Conservation (phyloP, 2,329 filamentous ascomycete species). For the Rhexocercosporidium sp. region DNA sequence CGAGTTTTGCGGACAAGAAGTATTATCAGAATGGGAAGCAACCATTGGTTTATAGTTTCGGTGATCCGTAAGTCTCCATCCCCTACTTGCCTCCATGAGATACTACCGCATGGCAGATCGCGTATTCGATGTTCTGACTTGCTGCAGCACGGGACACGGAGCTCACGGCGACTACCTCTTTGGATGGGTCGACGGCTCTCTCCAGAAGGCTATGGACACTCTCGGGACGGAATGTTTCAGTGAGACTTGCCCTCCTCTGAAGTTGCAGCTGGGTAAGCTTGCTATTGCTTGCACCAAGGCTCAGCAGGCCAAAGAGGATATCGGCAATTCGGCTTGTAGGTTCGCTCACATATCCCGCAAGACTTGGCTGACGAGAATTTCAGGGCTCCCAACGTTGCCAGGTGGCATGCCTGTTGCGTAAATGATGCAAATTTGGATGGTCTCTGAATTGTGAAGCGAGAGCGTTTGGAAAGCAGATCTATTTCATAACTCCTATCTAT, state of each 20-base stretch:
- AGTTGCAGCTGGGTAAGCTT: slow-evolving; percentile 17
- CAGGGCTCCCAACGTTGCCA: slow-evolving; percentile 18
- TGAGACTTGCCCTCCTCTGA: slow-evolving; percentile 27
- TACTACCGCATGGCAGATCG: too few species aligned
- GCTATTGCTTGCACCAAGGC: slow-evolving; percentile 24
- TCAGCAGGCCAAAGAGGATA: slow-evolving; percentile 25
- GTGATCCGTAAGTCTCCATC: slow-evolving; percentile 44
- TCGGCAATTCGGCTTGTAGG: slow-evolving; percentile 22
- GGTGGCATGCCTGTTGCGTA: slow-evolving; percentile 14
- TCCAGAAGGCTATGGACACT: slow-evolving; percentile 55
- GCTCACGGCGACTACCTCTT: slow-evolving; percentile 64
- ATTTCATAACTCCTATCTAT: slow-evolving; percentile 6
- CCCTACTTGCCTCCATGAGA: too few species aligned
- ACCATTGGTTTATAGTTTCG: slow-evolving; percentile 35
- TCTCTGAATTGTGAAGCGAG: background rate
- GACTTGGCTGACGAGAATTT: background rate
- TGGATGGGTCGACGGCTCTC: slow-evolving; percentile 55
- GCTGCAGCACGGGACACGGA: slow-evolving; percentile 52
- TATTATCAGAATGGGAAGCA: slow-evolving; percentile 24
- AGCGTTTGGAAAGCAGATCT: background rate
- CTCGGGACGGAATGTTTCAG: slow-evolving; percentile 27
- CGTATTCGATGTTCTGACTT: background rate
- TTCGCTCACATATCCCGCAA: background rate
- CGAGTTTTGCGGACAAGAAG: slow-evolving; percentile 20
- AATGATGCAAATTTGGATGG: background rate